phyloP scores from a whole-genome alignment of 352 stramenopile genomes.

The Phytophthora syringae region DNA sequence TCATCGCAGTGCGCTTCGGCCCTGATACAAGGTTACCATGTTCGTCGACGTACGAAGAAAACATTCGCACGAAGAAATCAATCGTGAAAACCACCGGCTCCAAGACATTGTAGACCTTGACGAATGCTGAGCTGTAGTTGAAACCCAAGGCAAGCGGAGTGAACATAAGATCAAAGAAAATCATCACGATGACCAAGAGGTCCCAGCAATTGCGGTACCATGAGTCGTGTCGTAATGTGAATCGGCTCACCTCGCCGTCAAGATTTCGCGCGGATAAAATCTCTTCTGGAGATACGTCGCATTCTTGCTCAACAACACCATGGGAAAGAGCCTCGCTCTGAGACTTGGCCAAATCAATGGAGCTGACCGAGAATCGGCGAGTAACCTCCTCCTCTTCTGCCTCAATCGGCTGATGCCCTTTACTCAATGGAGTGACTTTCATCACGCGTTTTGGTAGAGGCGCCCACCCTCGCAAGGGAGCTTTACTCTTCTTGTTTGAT shows the following conservation, averaged over 20 bases:
- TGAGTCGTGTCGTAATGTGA: slow-evolving; percentile 56
- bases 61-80: slow-evolving; percentile 54
- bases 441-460: neutral
- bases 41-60: slow-evolving; percentile 54
- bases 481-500: neutral
- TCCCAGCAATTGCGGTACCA: slow-evolving; percentile 44
- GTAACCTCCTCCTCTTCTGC: slow-evolving; percentile 11
- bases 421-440: neutral
- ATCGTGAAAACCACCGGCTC: slow-evolving; percentile 43
- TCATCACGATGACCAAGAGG: slow-evolving; percentile 46
- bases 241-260: slow-evolving; percentile 32
- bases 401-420: neutral
- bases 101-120: slow-evolving; percentile 33
- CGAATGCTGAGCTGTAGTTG: slow-evolving; percentile 27
- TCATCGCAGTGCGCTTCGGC: slow-evolving; percentile 33
- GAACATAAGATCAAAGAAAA: slow-evolving; percentile 52
- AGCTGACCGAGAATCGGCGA: slow-evolving; percentile 44
- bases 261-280: slow-evolving; percentile 41
- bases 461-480: neutral
- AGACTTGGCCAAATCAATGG: slow-evolving; percentile 20
- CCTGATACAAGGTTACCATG: slow-evolving; percentile 51
- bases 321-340: neutral
- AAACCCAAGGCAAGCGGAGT: slow-evolving; percentile 59
- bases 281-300: slow-evolving; percentile 25
- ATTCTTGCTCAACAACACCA: too few species aligned